Conservation (phyloP, 2,329 filamentous ascomycete genomes). For the Diaporthe helianthi region DNA sequence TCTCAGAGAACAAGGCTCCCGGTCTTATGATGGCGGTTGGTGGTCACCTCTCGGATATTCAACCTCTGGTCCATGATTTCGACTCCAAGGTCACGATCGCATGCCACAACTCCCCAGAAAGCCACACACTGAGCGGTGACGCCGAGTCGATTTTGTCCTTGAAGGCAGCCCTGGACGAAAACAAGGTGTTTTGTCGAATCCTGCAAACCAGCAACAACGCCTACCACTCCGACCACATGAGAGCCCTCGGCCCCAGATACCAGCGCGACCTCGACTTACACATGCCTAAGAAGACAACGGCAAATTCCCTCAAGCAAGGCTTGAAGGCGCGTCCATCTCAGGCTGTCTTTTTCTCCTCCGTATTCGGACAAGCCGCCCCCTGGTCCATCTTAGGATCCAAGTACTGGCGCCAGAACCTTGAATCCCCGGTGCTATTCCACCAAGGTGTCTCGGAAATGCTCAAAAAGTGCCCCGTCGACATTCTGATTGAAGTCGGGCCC, state of each 20-base stretch:
- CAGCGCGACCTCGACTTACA: not conserved
- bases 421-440: slow-evolving; percentile 19
- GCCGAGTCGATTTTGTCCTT: slow-evolving; percentile 6
- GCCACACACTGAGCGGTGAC: slow-evolving; percentile 42
- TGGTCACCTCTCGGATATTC: slow-evolving; percentile 50
- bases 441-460: not conserved
- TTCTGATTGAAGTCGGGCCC: slow-evolving; percentile 40
- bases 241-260: not conserved
- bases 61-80: slow-evolving; percentile 45
- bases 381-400: not conserved
- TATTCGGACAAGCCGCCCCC: not conserved
- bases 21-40: slow-evolving; percentile 65
- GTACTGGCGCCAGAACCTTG: slow-evolving; percentile 26
- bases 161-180: slow-evolving; percentile 2
- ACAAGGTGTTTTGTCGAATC: slow-evolving; percentile 37
- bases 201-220: slow-evolving; percentile 39
- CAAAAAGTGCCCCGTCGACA: not conserved
- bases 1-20: slow-evolving; percentile 7
- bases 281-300: not conserved
- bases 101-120: slow-evolving; percentile 40
- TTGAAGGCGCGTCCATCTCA: not conserved
- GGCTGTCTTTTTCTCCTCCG: not conserved
- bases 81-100: not conserved
- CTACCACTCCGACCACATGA: slow-evolving; percentile 43
- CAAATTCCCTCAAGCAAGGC: not conserved